These are phyloP conservation scores for Trichoderma guizhouense DNA, from an alignment of 2,329 filamentous ascomycete genomes.

Conservation along the genomic window DNA sequence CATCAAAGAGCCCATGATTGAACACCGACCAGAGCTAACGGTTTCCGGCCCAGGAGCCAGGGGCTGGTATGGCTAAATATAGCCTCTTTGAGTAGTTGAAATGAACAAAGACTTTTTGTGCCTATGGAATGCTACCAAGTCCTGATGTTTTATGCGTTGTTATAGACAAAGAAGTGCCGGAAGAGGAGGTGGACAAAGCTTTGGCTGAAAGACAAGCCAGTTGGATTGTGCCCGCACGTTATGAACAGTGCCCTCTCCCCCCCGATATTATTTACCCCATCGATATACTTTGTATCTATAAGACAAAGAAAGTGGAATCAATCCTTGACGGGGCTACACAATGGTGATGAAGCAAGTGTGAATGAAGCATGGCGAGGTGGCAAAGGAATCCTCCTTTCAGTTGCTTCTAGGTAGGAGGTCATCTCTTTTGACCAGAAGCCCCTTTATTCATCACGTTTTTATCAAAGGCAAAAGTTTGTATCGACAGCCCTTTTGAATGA, in stretches of 20 bases:
- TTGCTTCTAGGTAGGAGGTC: background rate
- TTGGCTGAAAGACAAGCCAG: background rate
- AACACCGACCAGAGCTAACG: slow-evolving; percentile 66
- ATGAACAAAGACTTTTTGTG: background rate
- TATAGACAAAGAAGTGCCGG: background rate
- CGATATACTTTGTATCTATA: background rate
- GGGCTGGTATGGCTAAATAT: slow-evolving; percentile 62
- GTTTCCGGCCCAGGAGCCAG: slow-evolving; percentile 50
- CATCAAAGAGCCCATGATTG: slow-evolving; percentile 77
- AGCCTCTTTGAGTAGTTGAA: background rate
- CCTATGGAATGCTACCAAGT: too few species aligned
- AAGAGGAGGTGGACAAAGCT: background rate
- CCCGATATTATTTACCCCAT: background rate
- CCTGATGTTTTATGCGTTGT: background rate
- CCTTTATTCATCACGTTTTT: background rate
- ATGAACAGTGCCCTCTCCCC: background rate
- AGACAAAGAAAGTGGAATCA: background rate
- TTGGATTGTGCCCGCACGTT: background rate
- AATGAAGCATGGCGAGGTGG: background rate
- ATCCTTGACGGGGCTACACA: background rate
- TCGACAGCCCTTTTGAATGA: too few species aligned
- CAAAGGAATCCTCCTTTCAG: background rate
- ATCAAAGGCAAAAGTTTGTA: background rate
- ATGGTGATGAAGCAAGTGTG: background rate
- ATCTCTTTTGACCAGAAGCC: background rate